Evolutionary conservation across 2,329 filamentous ascomycete species (phyloP), one percentile per base, ranked within the genome.

Genomic region (Alternaria ethzedia): DNA sequence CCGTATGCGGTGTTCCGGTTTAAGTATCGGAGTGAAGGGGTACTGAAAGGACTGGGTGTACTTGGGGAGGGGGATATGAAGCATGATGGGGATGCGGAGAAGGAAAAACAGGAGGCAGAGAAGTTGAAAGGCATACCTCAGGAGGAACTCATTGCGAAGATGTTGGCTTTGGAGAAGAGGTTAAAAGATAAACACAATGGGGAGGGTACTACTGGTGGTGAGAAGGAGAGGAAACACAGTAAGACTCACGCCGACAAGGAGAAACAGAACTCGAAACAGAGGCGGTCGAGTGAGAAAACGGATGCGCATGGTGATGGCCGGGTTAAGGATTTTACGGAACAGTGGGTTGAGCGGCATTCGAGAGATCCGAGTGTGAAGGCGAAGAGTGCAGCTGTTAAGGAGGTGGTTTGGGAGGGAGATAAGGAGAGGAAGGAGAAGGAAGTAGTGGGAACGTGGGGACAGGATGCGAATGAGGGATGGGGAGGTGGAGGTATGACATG

Each of bases 1-100:
- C 75, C 78, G 23, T 85, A 83, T 61, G 83, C 82, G 0, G 79
- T 84, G 11, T 85, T 85, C 69, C 77, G 78, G n/a, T 85, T 85
- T 78, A 82, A 82, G 57, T 85, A 84, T 61, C 78, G 83, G 3
- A 79, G 75, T 17, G 61, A 60, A 50, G 55, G 51, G 3, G 60
- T 73, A 15, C 67, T 84, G 30, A 72, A 78, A 64, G 66, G 36
- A 2, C 2, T 41, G 36, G 36, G 73, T 45, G 76, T 83, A 30
- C 69, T 82, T 50, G 67, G 65, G 3, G 30, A 17, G 17, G 25
- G 13, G 4, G n/a, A 10, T 2, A 15, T 13, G n/a, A 21, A 20
- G 13, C 3, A 20, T 23, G 15, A 3, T 46, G n/a, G 8, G 6
- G 11, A 28, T 13, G 11, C 10, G 1, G 11, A 10, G 12, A 43